These are phyloP conservation scores for Trypanosoma grayi DNA, from an alignment of 208 protist genomes.

Conservation along the genomic window DNA sequence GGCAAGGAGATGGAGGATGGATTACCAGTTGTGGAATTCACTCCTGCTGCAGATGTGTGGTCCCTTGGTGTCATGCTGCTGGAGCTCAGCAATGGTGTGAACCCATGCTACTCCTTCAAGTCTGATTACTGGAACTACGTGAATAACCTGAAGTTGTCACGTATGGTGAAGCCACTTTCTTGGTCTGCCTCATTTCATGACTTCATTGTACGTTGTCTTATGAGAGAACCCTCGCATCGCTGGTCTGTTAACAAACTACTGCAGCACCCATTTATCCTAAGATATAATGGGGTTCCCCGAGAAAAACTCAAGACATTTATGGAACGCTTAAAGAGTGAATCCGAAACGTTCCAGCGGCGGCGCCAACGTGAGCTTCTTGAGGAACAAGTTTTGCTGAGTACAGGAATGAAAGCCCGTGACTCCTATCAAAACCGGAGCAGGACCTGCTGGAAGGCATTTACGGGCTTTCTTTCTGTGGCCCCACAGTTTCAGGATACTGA, in stretches of 20 bases:
- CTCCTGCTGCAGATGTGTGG: slow-evolving; percentile 85
- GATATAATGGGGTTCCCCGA: slow-evolving; percentile 56
- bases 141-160: slow-evolving; percentile 58
- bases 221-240: slow-evolving; percentile 39
- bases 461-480: slow-evolving; percentile 56
- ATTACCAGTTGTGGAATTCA: slow-evolving; percentile 54
- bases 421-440: slow-evolving; percentile 63
- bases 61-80: slow-evolving; percentile 82
- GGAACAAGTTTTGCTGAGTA: slow-evolving; percentile 77
- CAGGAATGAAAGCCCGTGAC: slow-evolving; percentile 44
- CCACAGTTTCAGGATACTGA: slow-evolving; percentile 60
- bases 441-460: slow-evolving; percentile 65
- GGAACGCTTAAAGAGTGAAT: slow-evolving; percentile 63
- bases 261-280: slow-evolving; percentile 75
- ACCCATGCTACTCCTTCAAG: slow-evolving; percentile 85
- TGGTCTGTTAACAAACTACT: slow-evolving; percentile 68
- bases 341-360: slow-evolving; percentile 58
- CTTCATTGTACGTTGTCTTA: slow-evolving; percentile 75
- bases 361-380: slow-evolving; percentile 69
- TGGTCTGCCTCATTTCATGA: slow-evolving; percentile 75
- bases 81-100: slow-evolving; percentile 69
- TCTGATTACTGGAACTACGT: slow-evolving; percentile 87
- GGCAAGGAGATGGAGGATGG: slow-evolving; percentile 20
- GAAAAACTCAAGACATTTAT: slow-evolving; percentile 77
- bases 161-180: slow-evolving; percentile 80